These are phyloP conservation scores for Thermoascus crustaceus DNA, from an alignment of 2,329 filamentous ascomycete species.

Conservation along the genomic window DNA sequence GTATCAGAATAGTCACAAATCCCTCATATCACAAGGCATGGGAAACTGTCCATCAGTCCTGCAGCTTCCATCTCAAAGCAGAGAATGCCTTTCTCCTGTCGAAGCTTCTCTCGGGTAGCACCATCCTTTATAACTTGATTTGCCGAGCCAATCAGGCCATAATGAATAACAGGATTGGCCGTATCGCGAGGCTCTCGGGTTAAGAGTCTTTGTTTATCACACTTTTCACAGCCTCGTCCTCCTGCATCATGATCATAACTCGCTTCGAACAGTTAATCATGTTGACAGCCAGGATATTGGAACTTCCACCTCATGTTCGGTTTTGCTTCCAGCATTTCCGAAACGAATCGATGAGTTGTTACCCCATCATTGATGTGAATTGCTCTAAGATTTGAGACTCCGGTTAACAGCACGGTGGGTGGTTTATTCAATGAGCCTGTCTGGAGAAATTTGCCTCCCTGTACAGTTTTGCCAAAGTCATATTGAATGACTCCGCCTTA, in stretches of 20 bases:
- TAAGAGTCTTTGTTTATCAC: not conserved
- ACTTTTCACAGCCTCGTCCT: not conserved
- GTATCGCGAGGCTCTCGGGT: too few relatives aligned
- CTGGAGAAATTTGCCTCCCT: not conserved
- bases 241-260: not conserved
- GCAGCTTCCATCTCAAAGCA: slow-evolving; percentile 5
- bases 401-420: not conserved
- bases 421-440: slow-evolving; percentile 1
- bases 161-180: slow-evolving; percentile 8
- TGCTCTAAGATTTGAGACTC: not conserved
- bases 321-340: too few relatives aligned
- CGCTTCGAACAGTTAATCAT: not conserved
- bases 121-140: slow-evolving; percentile 13
- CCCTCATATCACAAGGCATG: not conserved
- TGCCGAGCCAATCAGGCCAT: slow-evolving; percentile 13
- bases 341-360: too few relatives aligned
- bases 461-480: slow-evolving; percentile 1
- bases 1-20: not conserved
- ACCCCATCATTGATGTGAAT: too few relatives aligned
- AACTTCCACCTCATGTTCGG: too few relatives aligned
- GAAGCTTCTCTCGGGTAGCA: slow-evolving; percentile 6
- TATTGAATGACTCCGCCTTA: slow-evolving; percentile 2
- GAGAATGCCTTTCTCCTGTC: slow-evolving; percentile 4
- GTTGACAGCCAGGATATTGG: too few relatives aligned
- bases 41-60: not conserved